Evolutionary conservation across 208 protist species (phyloP).

Genomic region (Acanthamoeba triangularis): DNA sequence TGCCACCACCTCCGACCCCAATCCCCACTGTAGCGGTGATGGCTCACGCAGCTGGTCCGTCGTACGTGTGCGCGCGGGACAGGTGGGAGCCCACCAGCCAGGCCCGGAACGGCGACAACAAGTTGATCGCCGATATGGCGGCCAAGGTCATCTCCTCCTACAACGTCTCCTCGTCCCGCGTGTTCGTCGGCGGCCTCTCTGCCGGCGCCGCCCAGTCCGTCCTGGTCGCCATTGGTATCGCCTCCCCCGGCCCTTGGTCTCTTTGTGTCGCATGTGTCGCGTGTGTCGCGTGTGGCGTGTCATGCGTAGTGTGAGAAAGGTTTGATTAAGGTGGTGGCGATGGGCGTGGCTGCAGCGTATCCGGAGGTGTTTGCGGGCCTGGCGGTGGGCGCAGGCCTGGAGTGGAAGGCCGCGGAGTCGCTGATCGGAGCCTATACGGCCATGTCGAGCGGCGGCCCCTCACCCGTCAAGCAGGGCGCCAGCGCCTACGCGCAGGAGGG

Average conservation of each 20-base stretch:
- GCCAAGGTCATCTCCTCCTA: conserved; percentile 42
- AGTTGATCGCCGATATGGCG: conserved; percentile 16
- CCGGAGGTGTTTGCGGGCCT: conserved; percentile 29
- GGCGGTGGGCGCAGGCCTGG: conserved; percentile 30
- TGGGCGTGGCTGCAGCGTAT: background rate
- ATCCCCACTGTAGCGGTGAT: background rate
- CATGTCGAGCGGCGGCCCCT: conserved; percentile 66
- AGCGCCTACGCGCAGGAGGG: conserved; percentile 37
- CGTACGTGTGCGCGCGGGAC: background rate
- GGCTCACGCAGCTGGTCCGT: background rate
- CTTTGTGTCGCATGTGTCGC: background rate
- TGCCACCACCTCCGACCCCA: background rate
- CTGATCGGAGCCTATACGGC: background rate
- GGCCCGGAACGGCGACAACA: conserved; percentile 16
- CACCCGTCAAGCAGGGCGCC: conserved; percentile 3
- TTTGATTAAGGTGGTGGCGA: background rate
- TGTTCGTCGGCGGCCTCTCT: conserved; percentile 67
- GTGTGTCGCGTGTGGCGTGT: background rate
- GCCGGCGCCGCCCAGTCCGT: conserved; percentile 56
- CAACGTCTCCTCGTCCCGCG: background rate
- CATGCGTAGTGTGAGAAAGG: background rate
- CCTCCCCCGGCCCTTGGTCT: background rate
- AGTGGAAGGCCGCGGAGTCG: conserved; percentile 63
- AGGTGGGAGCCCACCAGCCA: background rate
- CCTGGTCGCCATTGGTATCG: conserved; percentile 16